Conservation (phyloP, 1,284 basidiomycete species). For the Tilletia setariae region DNA sequence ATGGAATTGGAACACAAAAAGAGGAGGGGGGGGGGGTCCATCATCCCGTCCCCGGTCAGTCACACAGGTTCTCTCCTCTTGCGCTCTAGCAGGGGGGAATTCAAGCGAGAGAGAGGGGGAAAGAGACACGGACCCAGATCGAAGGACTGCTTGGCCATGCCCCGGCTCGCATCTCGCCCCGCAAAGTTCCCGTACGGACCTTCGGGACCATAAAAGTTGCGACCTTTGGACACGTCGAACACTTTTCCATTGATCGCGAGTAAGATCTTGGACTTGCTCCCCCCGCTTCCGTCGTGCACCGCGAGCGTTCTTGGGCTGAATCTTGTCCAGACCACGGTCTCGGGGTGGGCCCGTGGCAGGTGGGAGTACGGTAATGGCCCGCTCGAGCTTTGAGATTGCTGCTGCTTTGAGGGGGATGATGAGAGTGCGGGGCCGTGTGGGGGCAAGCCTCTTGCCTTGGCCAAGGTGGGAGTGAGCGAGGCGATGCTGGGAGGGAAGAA, state of each 20-base stretch:
- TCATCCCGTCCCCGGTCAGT: too few relatives aligned
- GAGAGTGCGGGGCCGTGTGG: slow-evolving; percentile 20
- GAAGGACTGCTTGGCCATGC: slow-evolving; percentile 96
- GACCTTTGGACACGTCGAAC: slow-evolving; percentile 83
- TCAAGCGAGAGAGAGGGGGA: background rate
- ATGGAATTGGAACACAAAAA: background rate
- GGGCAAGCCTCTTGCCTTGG: slow-evolving; percentile 28
- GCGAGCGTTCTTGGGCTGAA: slow-evolving; percentile 51
- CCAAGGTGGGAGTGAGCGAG: slow-evolving; percentile 20
- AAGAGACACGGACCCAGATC: slow-evolving; percentile 66
- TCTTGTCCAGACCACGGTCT: slow-evolving; percentile 37
- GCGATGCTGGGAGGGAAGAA: slow-evolving; percentile 33
- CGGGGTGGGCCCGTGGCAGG: slow-evolving; percentile 41
- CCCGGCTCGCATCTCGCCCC: slow-evolving; percentile 84
- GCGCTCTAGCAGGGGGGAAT: background rate
- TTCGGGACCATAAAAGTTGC: slow-evolving; percentile 91
- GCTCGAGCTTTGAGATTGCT: background rate
- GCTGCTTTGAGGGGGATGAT: background rate
- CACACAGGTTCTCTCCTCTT: background rate
- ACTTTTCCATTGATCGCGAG: slow-evolving; percentile 82
- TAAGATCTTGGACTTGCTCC: slow-evolving; percentile 64
- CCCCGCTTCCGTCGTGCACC: slow-evolving; percentile 43
- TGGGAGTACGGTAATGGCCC: slow-evolving; percentile 34
- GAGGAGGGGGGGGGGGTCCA: background rate
- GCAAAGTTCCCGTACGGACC: slow-evolving; percentile 97